phyloP scores from a whole-genome alignment of 176 grass and related monocot species.

The Oryza glaberrima region DNA sequence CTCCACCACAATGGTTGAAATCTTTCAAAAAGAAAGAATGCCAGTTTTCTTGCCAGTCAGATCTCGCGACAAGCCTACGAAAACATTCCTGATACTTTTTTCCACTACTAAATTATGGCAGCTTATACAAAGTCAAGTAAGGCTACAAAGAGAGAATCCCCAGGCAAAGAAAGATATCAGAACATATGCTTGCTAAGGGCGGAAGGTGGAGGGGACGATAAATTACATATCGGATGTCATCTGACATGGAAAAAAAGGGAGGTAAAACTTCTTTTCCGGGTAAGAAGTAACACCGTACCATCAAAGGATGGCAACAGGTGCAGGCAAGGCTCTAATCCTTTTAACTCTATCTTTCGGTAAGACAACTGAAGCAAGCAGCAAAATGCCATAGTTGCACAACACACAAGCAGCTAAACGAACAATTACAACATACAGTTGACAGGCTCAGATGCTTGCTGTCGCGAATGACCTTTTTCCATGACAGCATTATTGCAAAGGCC shows the following conservation, averaged over 20 bases:
- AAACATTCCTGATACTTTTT: conserved; percentile 32
- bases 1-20: background rate
- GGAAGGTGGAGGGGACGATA: background rate
- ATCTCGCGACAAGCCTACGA: background rate
- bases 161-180: conserved; percentile 35
- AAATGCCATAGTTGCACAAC: conserved; percentile 42
- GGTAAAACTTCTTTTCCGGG: conserved; percentile 34
- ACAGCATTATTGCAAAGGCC: conserved; percentile 32
- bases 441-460: conserved; percentile 34
- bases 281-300: conserved; percentile 37
- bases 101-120: conserved; percentile 39
- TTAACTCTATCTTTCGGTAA: conserved; percentile 40
- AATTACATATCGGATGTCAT: conserved; percentile 46
- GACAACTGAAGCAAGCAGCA: conserved; percentile 40
- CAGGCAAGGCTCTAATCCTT: conserved; percentile 45
- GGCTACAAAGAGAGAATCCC: conserved; percentile 32
- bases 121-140: conserved; percentile 43
- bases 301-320: background rate
- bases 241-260: conserved; percentile 22
- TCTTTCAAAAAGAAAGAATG: conserved; percentile 17
- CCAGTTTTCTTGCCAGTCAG: background rate
- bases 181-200: conserved; percentile 16
- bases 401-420: conserved; percentile 44
- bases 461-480: conserved; percentile 34
- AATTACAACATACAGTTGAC: conserved; percentile 51